These are phyloP conservation scores for Nakazawaea laoshanensis DNA, from an alignment of 805 yeast genomes.

Conservation along the genomic window DNA sequence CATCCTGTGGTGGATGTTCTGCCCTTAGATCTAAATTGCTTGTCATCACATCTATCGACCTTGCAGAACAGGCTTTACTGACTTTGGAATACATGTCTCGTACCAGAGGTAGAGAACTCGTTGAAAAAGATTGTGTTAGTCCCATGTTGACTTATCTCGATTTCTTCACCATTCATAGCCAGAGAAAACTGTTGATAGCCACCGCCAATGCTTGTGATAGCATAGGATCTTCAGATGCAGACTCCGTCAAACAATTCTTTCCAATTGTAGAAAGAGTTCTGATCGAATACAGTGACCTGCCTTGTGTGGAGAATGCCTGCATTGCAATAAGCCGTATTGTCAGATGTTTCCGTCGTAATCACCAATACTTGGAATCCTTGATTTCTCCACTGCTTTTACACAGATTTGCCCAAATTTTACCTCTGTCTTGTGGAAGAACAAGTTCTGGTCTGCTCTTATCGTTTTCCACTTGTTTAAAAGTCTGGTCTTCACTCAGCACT, in stretches of 20 bases:
- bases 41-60: conserved; percentile 78
- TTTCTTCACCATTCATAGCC: conserved; percentile 84
- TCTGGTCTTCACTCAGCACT: conserved; percentile 36
- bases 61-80: conserved; percentile 86
- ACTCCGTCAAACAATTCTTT: conserved; percentile 45
- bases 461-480: conserved; percentile 30
- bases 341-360: conserved; percentile 35
- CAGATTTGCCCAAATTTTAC: conserved; percentile 19
- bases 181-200: conserved; percentile 67
- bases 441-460: conserved; percentile 17
- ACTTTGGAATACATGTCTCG: conserved; percentile 62
- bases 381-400: conserved; percentile 25
- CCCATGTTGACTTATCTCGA: conserved; percentile 71
- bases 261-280: conserved; percentile 52
- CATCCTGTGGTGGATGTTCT: conserved; percentile 57
- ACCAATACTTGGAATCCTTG: conserved; percentile 36
- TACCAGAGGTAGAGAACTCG: conserved; percentile 39
- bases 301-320: conserved; percentile 59
- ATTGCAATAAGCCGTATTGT: conserved; percentile 51
- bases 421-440: conserved; percentile 17
- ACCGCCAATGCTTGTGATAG: conserved; percentile 47
- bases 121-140: conserved; percentile 52
- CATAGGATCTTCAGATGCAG: conserved; percentile 21
- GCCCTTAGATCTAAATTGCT: conserved; percentile 55
- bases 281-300: conserved; percentile 44